phyloP scores from a whole-genome alignment of 192 early-diverging fungal species.

The Gryganskiella cystojenkinii region DNA sequence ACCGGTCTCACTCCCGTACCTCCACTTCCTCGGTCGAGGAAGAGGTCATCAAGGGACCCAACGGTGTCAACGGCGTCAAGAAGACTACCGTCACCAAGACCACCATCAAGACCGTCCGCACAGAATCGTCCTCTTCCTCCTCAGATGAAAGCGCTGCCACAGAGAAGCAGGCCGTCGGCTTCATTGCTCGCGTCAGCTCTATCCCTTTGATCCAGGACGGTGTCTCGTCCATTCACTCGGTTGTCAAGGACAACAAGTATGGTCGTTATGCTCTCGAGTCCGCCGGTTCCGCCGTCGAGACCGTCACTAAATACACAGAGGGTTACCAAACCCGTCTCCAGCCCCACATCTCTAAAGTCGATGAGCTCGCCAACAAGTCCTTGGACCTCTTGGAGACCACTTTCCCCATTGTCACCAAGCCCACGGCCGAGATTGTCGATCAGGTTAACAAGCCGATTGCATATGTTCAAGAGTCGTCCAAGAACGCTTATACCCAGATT shows the following conservation, averaged over 20 bases:
- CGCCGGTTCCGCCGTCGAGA: constrained; percentile 30
- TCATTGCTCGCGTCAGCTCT: constrained; percentile 35
- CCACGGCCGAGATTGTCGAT: constrained; percentile 68
- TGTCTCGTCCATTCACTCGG: constrained; percentile 39
- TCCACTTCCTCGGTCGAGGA: constrained; percentile 61
- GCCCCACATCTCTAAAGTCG: constrained; percentile 62
- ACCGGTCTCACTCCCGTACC: constrained; percentile 58
- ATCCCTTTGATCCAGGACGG: constrained; percentile 29
- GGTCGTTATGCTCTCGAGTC: constrained; percentile 30
- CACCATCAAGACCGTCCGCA: constrained; percentile 11
- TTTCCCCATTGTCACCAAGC: constrained; percentile 69
- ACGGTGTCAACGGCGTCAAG: constrained; percentile 6
- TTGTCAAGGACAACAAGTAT: constrained; percentile 55
- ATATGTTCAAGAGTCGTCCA: constrained; percentile 42
- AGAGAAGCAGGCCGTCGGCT: constrained; percentile 12
- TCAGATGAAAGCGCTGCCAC: background rate
- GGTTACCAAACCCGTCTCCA: constrained; percentile 60
- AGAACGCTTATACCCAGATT: constrained; percentile 59
- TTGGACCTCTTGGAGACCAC: constrained; percentile 70
- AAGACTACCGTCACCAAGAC: constrained; percentile 28
- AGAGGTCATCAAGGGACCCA: constrained; percentile 52
- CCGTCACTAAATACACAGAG: constrained; percentile 42
- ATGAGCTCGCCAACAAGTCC: constrained; percentile 68
- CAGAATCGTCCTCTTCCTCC: constrained; percentile 4
- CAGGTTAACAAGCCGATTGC: constrained; percentile 60